phyloP scores from a whole-genome alignment of 306 rosid species.

The Prunus mume region DNA sequence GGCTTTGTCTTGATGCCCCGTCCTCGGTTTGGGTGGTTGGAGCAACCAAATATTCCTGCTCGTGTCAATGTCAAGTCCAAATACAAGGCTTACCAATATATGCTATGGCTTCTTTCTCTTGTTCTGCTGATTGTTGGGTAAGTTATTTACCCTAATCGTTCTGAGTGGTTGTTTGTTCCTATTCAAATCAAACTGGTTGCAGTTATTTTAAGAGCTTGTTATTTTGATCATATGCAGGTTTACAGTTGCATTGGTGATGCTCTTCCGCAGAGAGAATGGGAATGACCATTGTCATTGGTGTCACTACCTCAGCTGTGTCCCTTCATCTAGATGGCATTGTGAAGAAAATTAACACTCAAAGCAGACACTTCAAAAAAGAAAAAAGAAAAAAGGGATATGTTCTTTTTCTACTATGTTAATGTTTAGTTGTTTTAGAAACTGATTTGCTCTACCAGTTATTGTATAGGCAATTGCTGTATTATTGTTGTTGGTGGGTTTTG shows the following conservation, averaged over 20 bases:
- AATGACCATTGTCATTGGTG: conserved; percentile 78
- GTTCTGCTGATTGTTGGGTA: conserved; percentile 62
- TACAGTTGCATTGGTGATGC: conserved; percentile 53
- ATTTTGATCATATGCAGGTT: conserved; percentile 39
- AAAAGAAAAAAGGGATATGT: no score
- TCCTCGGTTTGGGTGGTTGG: conserved; percentile 68
- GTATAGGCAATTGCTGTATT: neutral
- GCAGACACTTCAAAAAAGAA: neutral
- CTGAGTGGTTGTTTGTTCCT: neutral
- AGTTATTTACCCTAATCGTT: conserved; percentile 16
- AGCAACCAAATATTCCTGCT: conserved; percentile 42
- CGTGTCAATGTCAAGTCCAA: conserved; percentile 53
- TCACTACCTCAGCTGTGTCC: conserved; percentile 65
- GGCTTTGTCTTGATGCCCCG: conserved; percentile 80
- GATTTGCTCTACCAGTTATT: neutral
- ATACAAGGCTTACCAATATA: conserved; percentile 70
- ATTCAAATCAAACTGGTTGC: neutral
- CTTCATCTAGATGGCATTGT: conserved; percentile 72
- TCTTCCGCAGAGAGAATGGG: conserved; percentile 55
- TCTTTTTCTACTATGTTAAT: neutral
- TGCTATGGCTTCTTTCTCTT: conserved; percentile 51
- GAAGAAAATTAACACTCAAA: conserved; percentile 20
- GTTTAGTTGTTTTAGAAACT: neutral
- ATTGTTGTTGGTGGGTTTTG: neutral
- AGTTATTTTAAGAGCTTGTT: neutral